Evolutionary conservation across 1,139 yeast genomes (phyloP), one percentile per base, ranked within the genome.

Genomic region (Meyerozyma carpophila): DNA sequence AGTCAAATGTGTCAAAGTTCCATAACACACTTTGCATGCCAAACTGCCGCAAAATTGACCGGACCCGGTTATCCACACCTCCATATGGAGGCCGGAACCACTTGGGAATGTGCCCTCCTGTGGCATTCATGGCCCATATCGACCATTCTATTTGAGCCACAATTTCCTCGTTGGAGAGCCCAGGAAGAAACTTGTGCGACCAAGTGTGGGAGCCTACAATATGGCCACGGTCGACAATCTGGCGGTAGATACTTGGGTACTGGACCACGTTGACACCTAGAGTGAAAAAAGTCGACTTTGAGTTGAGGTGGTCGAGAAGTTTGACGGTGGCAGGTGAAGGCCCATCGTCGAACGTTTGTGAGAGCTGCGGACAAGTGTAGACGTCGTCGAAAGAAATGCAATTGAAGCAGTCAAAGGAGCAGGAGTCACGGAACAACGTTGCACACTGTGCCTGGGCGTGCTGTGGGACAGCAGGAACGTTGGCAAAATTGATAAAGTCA

Each of bases 81-180:
- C 98, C 98, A 61, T 88, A 91, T 0, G 98, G 98, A 0, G 98
- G 98, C 49, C 98, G 74, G 62, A 87, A 91, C 85, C 93, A 93
- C 56, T 84, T 84, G 11, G 98, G 98, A n/a, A 87, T 61, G 55
- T 90, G 93, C 20, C 82, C 73, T 0, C 89, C 86, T 0, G 98
- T 90, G 3, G 97, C 96, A 65, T 93, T 90, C 94, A 90, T 88
- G 5, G 97, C 96, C 98, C 98, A 91, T 32, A 90, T 81, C 1
- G 95, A 84, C 98, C 98, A 91, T 64, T 91, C 84, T 40, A 91
- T 67, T 61, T 91, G 96, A 0, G 97, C 96, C 47, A 86, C 81
- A 18, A 91, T 79, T 49, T 88, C 78, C 61, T 88, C 93, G 59
- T 89, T 89, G 14, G 80, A 63, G 46, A 91, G 69, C 1, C 82